phyloP scores from a whole-genome alignment of 805 yeast species.

The Metschnikowia borealis region DNA sequence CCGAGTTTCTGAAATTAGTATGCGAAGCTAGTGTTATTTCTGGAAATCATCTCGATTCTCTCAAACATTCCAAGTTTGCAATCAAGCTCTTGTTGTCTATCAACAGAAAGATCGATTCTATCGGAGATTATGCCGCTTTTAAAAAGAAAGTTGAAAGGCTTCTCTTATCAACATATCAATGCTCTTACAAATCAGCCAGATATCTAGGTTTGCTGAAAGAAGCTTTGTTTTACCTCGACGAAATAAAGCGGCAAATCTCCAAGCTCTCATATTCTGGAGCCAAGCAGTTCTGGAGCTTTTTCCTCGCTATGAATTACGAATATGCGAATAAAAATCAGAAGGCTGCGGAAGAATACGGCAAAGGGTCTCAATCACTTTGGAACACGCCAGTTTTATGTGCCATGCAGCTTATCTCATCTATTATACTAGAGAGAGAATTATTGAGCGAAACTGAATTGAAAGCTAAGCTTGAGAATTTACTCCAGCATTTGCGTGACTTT shows the following conservation, averaged over 20 bases:
- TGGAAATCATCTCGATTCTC: conserved; percentile 25
- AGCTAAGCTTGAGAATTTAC: background rate
- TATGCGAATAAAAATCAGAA: conserved; percentile 14
- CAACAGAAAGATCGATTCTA: conserved; percentile 36
- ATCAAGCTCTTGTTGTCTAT: conserved; percentile 53
- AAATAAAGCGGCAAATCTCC: conserved; percentile 39
- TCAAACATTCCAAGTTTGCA: conserved; percentile 43
- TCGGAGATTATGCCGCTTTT: conserved; percentile 19
- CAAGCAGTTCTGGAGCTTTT: conserved; percentile 17
- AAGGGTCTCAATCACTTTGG: conserved; percentile 2
- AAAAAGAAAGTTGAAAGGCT: conserved; percentile 35
- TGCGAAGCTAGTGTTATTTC: conserved; percentile 20
- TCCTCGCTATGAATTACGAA: conserved; percentile 10
- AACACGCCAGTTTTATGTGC: conserved; percentile 1
- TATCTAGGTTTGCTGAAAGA: conserved; percentile 58
- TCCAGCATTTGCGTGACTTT: background rate
- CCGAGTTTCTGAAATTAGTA: conserved; percentile 33
- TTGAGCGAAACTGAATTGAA: background rate
- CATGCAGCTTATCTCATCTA: background rate
- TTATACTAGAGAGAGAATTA: background rate
- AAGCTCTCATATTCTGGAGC: conserved; percentile 21
- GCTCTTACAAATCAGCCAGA: conserved; percentile 36
- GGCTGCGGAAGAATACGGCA: conserved; percentile 1
- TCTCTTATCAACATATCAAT: conserved; percentile 37
- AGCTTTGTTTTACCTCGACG: conserved; percentile 50